Base-by-base conservation (phyloP, 768 basidiomycete species). In the Sarcodon sp. region DNA sequence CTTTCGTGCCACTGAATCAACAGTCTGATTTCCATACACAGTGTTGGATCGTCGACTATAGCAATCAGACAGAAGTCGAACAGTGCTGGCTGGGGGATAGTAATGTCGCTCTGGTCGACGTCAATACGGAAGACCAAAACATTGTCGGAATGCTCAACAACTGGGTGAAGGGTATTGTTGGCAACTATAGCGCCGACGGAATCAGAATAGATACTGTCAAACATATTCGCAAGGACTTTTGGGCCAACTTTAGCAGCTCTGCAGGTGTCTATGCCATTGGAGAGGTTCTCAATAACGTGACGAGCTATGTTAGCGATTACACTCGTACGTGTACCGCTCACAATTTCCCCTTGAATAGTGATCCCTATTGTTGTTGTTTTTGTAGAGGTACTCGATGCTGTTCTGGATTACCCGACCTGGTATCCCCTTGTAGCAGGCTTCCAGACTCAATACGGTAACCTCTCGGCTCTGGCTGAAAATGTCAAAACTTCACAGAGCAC, bases 71-170 rank as follows among this genome's bases (percentile, higher is more conserved):
- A 1, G 62, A 67, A 35, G 68, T 73, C 34, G 71, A 80, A 57
- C 65, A 72, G 46, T 77, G 79, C 62, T 81, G 78, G 77, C 66
- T 80, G 4, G 79, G 79, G 12, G 75, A 77, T 53, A 55, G 59
- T 33, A 61, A 55, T 31, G 64, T 79, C 53, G 72, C 79, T n/a
- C 66, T 78, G 37, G 68, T 70, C 3, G 79, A 81, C 51, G 58
- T 81, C 47, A 65, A 80, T 62, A 81, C 79, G 0, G 75, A 79
- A 54, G 59, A 71, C 47, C 44, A 62, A 13, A 56, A 56, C 3
- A 70, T 80, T n/a, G 61, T 73, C 35, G 52, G 54, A 35, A 65
- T 61, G 37, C 66, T 69, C 59, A 69, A 73, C 50, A 53, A 46
- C 27, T 80, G 77, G 77, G 68, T 80, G 41, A 58, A 55, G 11